Base-by-base conservation (phyloP, 495 filamentous ascomycete genomes). In the Penicillium mononematosum region DNA sequence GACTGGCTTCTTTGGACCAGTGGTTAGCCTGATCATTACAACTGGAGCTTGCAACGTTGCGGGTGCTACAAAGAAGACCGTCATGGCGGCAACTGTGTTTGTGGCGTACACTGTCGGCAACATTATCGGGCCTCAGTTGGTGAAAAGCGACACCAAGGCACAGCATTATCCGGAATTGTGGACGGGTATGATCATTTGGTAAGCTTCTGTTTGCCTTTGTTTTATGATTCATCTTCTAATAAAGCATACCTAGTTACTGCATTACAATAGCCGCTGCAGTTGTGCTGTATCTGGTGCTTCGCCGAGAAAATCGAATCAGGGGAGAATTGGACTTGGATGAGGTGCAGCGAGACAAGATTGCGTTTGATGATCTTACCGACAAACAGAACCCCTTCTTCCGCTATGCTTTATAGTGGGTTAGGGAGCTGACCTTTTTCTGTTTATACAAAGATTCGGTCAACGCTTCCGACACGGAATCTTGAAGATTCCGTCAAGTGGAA, bases 21-120 rank as follows among this genome's bases (percentile, higher is more conserved):
- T 86, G 0, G 85, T 87, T 0, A 83, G 78, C 27, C 70, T 90
- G 29, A 83, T 84, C 44, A 86, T 91, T 53, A 84, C 81, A 0
- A 60, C 88, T 1, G 87, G 86, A 0, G 88, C 87, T 67, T 80
- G 81, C 17, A 90, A 91, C 60, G 83, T 91, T 1, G 88, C 88
- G 1, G 89, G 89, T 0, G 82, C 86, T 17, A 91, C 88, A 7
- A 93, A 93, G 70, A 90, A 90, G 74, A 85, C 82, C 53, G 78
- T 85, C 58, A 90, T 85, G 77, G 84, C 86, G 0, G 83, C 85
- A 0, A 83, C 83, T 2, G 86, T 88, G 27, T 91, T 90, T 58
- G 85, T 88, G 0, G 87, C 85, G 0, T 90, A 90, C 66, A 86
- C 84, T 47, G 83, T 90, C 3, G 88, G 88, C 17, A 85, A 86